These are phyloP conservation scores for Hydnomerulius pinastri DNA, from an alignment of 768 basidiomycete genomes.

Conservation along the genomic window DNA sequence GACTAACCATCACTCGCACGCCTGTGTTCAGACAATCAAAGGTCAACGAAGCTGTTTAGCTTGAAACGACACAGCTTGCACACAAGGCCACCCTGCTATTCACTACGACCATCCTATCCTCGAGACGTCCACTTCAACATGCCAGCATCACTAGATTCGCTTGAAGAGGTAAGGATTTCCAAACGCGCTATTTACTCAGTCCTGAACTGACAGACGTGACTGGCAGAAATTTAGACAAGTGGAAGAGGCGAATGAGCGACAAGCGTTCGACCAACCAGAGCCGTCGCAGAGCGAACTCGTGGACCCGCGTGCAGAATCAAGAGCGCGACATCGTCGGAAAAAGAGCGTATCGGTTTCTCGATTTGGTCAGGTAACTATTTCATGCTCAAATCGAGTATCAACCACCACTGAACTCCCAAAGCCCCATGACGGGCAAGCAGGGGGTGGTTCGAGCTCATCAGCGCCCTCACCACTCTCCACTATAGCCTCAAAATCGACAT, in stretches of 20 bases:
- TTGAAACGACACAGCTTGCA: background rate
- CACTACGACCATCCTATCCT: background rate
- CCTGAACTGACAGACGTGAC: background rate
- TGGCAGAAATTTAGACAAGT: slow-evolving; percentile 57
- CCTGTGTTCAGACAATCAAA: background rate
- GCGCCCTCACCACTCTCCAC: slow-evolving; percentile 37
- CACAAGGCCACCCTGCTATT: background rate
- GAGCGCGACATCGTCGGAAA: slow-evolving; percentile 41
- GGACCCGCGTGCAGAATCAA: slow-evolving; percentile 21
- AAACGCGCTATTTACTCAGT: background rate
- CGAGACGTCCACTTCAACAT: slow-evolving; percentile 8
- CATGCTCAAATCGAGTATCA: slow-evolving; percentile 1
- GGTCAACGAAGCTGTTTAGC: background rate
- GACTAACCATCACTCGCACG: slow-evolving; percentile 11
- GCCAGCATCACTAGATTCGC: slow-evolving; percentile 24
- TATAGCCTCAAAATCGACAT: slow-evolving; percentile 47
- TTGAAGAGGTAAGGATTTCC: slow-evolving; percentile 28
- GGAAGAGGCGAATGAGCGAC: slow-evolving; percentile 56
- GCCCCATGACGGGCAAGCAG: slow-evolving; percentile 22
- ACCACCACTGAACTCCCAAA: slow-evolving; percentile 9
- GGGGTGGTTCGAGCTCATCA: slow-evolving; percentile 19
- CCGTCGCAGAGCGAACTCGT: slow-evolving; percentile 11
- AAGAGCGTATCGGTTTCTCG: slow-evolving; percentile 61
- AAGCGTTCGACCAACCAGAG: slow-evolving; percentile 40
- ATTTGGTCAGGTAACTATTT: slow-evolving; percentile 54